Conservation (phyloP, 306 rosid genomes). For the Cicer judaicum region DNA sequence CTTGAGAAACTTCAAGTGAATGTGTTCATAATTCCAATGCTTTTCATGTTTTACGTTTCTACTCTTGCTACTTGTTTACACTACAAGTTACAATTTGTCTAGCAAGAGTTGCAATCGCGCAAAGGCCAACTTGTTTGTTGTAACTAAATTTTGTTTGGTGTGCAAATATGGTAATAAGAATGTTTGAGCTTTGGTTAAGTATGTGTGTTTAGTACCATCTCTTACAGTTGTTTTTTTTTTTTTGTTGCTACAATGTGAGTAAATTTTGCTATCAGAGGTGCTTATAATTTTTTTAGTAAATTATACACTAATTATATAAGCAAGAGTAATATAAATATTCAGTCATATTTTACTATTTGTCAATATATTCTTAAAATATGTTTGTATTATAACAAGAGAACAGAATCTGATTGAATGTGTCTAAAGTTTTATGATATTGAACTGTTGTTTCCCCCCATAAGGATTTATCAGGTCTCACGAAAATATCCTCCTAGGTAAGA, state of each 20-base stretch:
- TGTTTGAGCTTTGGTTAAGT: conserved; percentile 31
- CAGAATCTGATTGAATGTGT: too few species aligned
- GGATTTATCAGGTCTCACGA: too few species aligned
- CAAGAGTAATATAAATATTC: too few species aligned
- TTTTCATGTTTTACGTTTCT: conserved; percentile 32
- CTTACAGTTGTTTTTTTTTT: neutral
- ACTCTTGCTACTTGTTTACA: conserved; percentile 4
- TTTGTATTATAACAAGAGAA: too few species aligned
- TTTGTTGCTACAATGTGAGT: neutral
- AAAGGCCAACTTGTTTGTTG: conserved; percentile 32
- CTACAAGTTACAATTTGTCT: neutral
- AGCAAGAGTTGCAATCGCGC: conserved; percentile 7
- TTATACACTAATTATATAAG: too few species aligned
- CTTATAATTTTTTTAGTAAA: too few species aligned
- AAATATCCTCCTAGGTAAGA: too few species aligned
- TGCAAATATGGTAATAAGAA: conserved; percentile 16
- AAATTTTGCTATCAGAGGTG: too few species aligned
- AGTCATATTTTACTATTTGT: too few species aligned
- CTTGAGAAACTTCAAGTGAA: conserved; percentile 45
- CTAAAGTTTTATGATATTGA: too few species aligned
- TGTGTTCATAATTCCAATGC: conserved; percentile 29
- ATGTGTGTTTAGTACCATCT: conserved; percentile 11
- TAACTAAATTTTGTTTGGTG: conserved; percentile 31
- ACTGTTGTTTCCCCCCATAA: too few species aligned
- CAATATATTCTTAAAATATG: too few species aligned